Evolutionary conservation across 2,329 filamentous ascomycete species (phyloP), one percentile per base, ranked within the genome.

Genomic region (Xylariaceae sp.): DNA sequence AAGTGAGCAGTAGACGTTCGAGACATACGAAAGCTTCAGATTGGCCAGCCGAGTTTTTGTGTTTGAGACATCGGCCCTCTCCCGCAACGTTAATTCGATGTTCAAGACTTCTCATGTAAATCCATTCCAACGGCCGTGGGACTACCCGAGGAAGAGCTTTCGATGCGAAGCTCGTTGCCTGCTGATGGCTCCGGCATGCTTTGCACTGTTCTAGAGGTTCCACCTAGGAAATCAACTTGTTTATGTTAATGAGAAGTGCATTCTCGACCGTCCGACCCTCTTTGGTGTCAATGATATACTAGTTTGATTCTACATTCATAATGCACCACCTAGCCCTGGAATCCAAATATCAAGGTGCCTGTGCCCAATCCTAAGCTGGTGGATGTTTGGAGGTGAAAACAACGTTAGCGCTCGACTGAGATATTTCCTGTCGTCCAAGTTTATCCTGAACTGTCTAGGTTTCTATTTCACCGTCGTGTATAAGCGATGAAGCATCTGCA

Each of bases 41-140:
- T 61, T 55, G 49, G 53, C 8, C 23, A 39, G 21, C 39, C 17
- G 12, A 46, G 7, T 28, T 26, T 4, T 6, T 16, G 7, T 58
- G 53, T 62, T 47, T 58, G 16, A 61, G 47, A 56, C 55, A 47
- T 37, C 28, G 8, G 23, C 14, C 43, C 49, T 50, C 40, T 36
- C 26, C 43, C 19, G 11, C 41, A 41, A 53, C 33, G 40, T 54
- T 44, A n/a, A 41, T 36, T 49, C 54, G 45, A 53, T 44, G 19
- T 21, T 21, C 45, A 26, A 59, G 40, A 51, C 37, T 19, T 23
- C 24, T 23, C 31, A 48, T 57, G 31, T 49, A 21, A 44, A 26
- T 37, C 19, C 59, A 62, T 59, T 59, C 54, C 54, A 59, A 45
- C 40, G 36, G 41, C 34, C n/a, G 34, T 26, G 33, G n/a, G n/a